A percentile compares a stretch with the other conserved stretches of the same genome.
Evolutionary conservation across 148 eudicot genomes (phyloP).

Genomic region (Chenopodium quinoa): DNA sequence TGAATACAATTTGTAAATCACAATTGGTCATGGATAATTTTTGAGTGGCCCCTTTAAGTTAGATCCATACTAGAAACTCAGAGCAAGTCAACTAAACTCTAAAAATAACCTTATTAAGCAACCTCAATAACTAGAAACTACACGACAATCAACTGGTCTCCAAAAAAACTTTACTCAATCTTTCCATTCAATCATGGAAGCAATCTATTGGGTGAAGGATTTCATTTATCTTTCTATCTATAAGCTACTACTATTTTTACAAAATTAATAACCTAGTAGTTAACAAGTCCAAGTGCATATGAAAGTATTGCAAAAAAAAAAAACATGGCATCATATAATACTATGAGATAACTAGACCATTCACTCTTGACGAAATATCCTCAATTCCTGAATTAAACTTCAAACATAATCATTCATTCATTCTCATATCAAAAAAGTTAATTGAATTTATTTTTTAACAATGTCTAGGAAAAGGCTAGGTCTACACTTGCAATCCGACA

Average conservation of each 20-base stretch:
- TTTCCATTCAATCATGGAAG: no score
- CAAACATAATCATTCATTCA: constrained; percentile 7
- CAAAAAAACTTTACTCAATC: neutral
- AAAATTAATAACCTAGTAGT: neutral
- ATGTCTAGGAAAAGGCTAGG: neutral
- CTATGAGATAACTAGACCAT: neutral
- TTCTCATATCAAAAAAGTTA: neutral
- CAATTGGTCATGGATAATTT: neutral
- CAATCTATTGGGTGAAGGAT: neutral
- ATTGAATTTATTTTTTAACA: neutral
- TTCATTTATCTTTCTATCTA: neutral
- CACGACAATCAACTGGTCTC: neutral
- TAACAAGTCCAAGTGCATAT: neutral
- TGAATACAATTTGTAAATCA: neutral
- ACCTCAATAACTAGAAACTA: neutral
- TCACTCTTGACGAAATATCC: neutral
- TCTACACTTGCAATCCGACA: neutral
- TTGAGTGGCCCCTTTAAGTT: neutral
- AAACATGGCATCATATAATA: neutral
- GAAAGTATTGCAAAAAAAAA: neutral
- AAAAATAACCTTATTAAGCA: neutral
- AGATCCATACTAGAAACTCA: neutral
- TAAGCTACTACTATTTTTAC: neutral
- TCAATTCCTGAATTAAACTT: neutral
- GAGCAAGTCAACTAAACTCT: neutral